Conservation (phyloP, 2,329 filamentous ascomycete genomes). For the Colletotrichum coccodes region DNA sequence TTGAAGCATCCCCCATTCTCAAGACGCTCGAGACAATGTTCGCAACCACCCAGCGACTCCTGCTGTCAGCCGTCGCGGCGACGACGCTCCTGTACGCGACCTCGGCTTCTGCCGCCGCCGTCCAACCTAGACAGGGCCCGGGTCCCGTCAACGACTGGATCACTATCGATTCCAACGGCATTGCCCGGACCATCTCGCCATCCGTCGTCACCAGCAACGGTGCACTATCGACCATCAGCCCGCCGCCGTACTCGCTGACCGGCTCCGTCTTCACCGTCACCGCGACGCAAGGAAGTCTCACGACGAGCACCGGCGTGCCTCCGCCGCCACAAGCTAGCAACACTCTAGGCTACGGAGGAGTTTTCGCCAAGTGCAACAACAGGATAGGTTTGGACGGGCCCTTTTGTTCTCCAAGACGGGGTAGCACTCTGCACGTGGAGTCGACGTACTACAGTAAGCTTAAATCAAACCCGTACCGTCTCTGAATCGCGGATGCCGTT, state of each 20-base stretch:
- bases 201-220: slow-evolving; percentile 39
- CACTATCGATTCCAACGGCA: slow-evolving; percentile 41
- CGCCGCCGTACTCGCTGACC: slow-evolving; percentile 41
- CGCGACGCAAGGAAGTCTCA: slow-evolving; percentile 33
- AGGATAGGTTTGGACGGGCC: slow-evolving; percentile 39
- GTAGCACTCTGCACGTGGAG: slow-evolving; percentile 41
- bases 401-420: slow-evolving; percentile 45
- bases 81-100: slow-evolving; percentile 14
- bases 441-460: slow-evolving; percentile 46
- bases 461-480: background rate
- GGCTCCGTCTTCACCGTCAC: slow-evolving; percentile 43
- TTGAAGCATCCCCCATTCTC: background rate
- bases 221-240: slow-evolving; percentile 39
- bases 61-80: slow-evolving; percentile 14
- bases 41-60: background rate
- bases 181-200: slow-evolving; percentile 41
- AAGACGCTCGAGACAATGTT: slow-evolving; percentile 11
- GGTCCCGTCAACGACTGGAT: slow-evolving; percentile 41
- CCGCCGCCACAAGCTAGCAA: slow-evolving; percentile 44
- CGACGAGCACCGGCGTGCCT: slow-evolving; percentile 43
- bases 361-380: slow-evolving; percentile 42
- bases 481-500: background rate
- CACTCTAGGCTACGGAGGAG: slow-evolving; percentile 37
- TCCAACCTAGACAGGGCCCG: slow-evolving; percentile 23
- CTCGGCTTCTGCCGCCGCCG: slow-evolving; percentile 13